These are phyloP conservation scores for Tolypocladium cylindrosporum DNA, from an alignment of 2,329 filamentous ascomycete genomes.

Conservation along the genomic window DNA sequence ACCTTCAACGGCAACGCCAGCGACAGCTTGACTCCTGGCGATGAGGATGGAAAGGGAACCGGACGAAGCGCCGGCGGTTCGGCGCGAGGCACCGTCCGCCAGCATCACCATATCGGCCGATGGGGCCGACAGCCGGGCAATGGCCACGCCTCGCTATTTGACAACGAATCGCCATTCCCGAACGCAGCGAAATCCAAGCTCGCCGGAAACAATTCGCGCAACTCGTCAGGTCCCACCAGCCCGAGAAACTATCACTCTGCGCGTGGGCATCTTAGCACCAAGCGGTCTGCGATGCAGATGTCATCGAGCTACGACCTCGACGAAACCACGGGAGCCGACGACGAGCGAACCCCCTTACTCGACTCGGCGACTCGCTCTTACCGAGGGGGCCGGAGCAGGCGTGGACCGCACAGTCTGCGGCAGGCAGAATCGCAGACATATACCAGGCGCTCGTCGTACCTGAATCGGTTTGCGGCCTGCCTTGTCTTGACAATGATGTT, in stretches of 20 bases:
- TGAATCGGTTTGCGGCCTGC: conserved; percentile 74
- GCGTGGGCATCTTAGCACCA: conserved; percentile 25
- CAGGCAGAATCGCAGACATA: conserved; percentile 67
- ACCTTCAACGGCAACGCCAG: conserved; percentile 55
- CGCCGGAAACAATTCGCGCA: conserved; percentile 43
- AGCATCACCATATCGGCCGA: conserved; percentile 65
- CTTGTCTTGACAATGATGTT: conserved; percentile 75
- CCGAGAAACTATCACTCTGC: conserved; percentile 44
- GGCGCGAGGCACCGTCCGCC: conserved; percentile 56
- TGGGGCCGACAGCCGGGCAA: conserved; percentile 63
- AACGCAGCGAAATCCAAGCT: conserved; percentile 56
- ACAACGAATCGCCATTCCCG: conserved; percentile 70
- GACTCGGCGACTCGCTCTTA: conserved; percentile 46
- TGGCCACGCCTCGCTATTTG: conserved; percentile 60
- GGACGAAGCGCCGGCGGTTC: conserved; percentile 52
- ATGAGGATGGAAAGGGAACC: conserved; percentile 57
- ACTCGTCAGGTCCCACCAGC: conserved; percentile 60
- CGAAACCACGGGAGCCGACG: conserved; percentile 67
- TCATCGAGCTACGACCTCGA: conserved; percentile 68
- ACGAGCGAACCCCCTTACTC: conserved; percentile 80
- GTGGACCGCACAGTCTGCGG: conserved; percentile 45
- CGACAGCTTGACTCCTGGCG: conserved; percentile 42
- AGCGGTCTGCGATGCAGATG: conserved; percentile 47
- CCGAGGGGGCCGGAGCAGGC: conserved; percentile 48
- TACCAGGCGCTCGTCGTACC: conserved; percentile 50